Conservation (phyloP, 768 basidiomycete species). For the Mycena galopus region DNA sequence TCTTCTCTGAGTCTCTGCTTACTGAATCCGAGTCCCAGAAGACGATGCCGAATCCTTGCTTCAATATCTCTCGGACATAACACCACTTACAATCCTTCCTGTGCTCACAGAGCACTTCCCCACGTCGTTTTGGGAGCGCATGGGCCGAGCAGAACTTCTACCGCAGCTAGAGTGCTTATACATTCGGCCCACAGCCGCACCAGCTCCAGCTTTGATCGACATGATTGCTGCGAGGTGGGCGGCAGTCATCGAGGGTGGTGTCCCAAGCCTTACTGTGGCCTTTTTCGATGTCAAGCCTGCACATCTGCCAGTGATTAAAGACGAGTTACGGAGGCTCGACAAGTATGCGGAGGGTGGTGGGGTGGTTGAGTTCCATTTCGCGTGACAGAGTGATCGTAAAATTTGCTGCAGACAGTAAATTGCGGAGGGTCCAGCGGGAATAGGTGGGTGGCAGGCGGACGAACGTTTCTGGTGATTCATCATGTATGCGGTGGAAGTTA, state of each 20-base stretch:
- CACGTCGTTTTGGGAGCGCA: constrained; percentile 10
- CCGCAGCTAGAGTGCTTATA: constrained; percentile 1
- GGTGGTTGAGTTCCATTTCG: too few species aligned
- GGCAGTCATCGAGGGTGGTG: background rate
- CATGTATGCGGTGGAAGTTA: too few species aligned
- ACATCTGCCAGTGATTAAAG: constrained; percentile 12
- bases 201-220: constrained; percentile 6
- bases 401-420: too few species aligned
- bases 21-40: background rate
- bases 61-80: background rate
- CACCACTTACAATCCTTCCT: background rate
- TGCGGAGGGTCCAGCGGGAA: too few species aligned
- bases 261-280: background rate
- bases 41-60: constrained; percentile 2
- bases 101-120: constrained; percentile 20
- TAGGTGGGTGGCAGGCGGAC: too few species aligned
- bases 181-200: constrained; percentile 11
- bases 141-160: constrained; percentile 13
- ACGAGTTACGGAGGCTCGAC: constrained; percentile 13
- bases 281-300: constrained; percentile 9
- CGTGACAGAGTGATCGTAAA: too few species aligned
- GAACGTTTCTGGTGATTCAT: too few species aligned
- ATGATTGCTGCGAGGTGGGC: constrained; percentile 25
- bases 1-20: background rate
- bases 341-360: constrained; percentile 8